Percentiles rank a stretch among this genome's conserved stretches.
These are phyloP conservation scores for Omphalea diandra DNA, from an alignment of 441 rosid species.

Conservation along the genomic window DNA sequence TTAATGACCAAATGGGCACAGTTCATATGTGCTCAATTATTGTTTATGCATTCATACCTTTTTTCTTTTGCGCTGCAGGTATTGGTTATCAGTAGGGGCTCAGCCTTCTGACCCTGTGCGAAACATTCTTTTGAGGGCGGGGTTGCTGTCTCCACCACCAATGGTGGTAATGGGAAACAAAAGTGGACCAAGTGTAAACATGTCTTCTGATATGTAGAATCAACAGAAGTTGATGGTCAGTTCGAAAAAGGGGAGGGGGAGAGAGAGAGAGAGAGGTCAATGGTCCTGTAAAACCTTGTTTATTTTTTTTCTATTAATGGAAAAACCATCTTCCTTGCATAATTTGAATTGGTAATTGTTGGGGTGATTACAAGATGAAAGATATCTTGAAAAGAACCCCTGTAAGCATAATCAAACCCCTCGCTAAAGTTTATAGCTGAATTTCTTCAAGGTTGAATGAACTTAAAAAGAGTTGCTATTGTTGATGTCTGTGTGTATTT, in stretches of 20 bases:
- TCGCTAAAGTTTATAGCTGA: not conserved
- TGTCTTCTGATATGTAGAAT: not conserved
- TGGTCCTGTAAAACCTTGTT: not conserved
- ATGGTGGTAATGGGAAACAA: constrained; percentile 30
- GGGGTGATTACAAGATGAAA: not conserved
- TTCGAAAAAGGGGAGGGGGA: too few species aligned
- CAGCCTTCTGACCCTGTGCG: constrained; percentile 35
- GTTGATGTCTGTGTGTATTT: not conserved
- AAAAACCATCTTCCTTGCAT: not conserved
- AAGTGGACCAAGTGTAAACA: constrained; percentile 5
- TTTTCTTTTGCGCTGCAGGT: constrained; percentile 22
- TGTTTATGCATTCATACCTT: not conserved
- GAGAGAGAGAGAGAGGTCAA: not conserved
- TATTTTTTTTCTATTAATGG: not conserved
- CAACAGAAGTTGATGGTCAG: not conserved
- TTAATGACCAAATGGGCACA: not conserved
- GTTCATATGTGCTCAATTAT: not conserved
- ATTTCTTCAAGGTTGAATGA: not conserved
- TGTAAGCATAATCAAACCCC: not conserved
- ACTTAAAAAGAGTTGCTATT: not conserved
- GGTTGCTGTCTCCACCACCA: constrained; percentile 27
- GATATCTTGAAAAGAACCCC: not conserved
- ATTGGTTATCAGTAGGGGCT: constrained; percentile 37
- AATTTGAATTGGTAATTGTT: not conserved
- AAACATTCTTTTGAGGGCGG: constrained; percentile 28